phyloP scores from a whole-genome alignment of 139 green algal genomes.

The Protoeuglena noctilucae region DNA sequence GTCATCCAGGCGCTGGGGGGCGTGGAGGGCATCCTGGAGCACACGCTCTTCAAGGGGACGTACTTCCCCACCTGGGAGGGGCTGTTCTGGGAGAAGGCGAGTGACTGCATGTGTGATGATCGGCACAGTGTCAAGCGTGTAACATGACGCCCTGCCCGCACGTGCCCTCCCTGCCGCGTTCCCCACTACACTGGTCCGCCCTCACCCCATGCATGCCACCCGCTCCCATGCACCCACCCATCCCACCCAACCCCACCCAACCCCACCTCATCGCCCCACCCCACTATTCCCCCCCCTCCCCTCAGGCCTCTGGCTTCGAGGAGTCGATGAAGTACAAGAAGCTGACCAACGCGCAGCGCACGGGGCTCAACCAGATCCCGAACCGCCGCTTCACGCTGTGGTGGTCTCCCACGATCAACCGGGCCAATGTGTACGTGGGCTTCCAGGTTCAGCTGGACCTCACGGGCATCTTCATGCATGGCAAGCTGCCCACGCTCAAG shows the following conservation, averaged over 20 bases:
- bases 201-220: too few relatives aligned
- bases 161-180: too few relatives aligned
- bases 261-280: too few relatives aligned
- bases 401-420: constrained; percentile 99
- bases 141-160: too few relatives aligned
- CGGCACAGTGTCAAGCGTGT: too few relatives aligned
- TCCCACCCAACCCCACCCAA: too few relatives aligned
- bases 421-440: constrained; percentile 98
- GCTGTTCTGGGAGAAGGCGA: constrained; percentile 99
- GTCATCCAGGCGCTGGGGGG: constrained; percentile 90
- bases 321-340: constrained; percentile 99
- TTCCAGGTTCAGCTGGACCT: constrained; percentile 99
- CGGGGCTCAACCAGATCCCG: constrained; percentile 96
- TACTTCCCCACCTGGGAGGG: constrained; percentile 99
- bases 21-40: constrained; percentile 98
- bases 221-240: too few relatives aligned
- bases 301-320: constrained; percentile 42
- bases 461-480: constrained; percentile 99
- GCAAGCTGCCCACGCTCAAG: constrained; percentile 99
- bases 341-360: constrained; percentile 95
- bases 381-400: constrained; percentile 99
- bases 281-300: too few relatives aligned
- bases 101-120: too few relatives aligned
- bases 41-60: constrained; percentile 99
- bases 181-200: too few relatives aligned